Conservation (phyloP, 116 monocot genomes). For the Trichopus zeylanicus region DNA sequence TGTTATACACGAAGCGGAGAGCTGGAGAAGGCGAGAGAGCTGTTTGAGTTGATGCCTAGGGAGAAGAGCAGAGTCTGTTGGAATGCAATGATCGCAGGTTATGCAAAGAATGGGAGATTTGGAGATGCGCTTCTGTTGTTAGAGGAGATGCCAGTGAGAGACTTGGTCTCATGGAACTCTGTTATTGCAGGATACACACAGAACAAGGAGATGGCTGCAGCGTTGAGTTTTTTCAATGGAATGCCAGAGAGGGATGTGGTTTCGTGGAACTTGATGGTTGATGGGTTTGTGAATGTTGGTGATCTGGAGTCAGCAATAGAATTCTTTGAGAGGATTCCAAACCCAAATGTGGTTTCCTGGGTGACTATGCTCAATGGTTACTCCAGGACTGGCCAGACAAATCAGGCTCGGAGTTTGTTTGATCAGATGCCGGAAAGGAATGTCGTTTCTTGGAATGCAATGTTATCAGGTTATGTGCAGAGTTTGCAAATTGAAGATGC, state of each 20-base stretch:
- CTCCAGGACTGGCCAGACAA: slow-evolving; percentile 19
- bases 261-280: slow-evolving; percentile 62
- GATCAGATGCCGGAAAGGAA: slow-evolving; percentile 56
- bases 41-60: slow-evolving; percentile 27
- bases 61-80: slow-evolving; percentile 29
- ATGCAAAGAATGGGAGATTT: slow-evolving; percentile 32
- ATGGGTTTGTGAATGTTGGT: slow-evolving; percentile 35
- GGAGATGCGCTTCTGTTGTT: slow-evolving; percentile 37
- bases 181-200: slow-evolving; percentile 49
- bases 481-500: slow-evolving; percentile 32
- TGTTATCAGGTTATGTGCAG: slow-evolving; percentile 53
- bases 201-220: slow-evolving; percentile 34
- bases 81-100: slow-evolving; percentile 56
- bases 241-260: slow-evolving; percentile 39
- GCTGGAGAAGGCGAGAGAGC: slow-evolving; percentile 23
- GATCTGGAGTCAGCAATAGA: slow-evolving; percentile 28
- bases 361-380: slow-evolving; percentile 56
- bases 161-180: slow-evolving; percentile 43
- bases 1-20: slow-evolving; percentile 28
- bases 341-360: slow-evolving; percentile 48
- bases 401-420: slow-evolving; percentile 36
- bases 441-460: slow-evolving; percentile 55
- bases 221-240: slow-evolving; percentile 29
- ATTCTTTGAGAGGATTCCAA: slow-evolving; percentile 32
- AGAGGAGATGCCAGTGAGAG: slow-evolving; percentile 21